These are phyloP conservation scores for Discostella stelligeroides DNA, from an alignment of 108 stramenopile genomes.

Conservation along the genomic window DNA sequence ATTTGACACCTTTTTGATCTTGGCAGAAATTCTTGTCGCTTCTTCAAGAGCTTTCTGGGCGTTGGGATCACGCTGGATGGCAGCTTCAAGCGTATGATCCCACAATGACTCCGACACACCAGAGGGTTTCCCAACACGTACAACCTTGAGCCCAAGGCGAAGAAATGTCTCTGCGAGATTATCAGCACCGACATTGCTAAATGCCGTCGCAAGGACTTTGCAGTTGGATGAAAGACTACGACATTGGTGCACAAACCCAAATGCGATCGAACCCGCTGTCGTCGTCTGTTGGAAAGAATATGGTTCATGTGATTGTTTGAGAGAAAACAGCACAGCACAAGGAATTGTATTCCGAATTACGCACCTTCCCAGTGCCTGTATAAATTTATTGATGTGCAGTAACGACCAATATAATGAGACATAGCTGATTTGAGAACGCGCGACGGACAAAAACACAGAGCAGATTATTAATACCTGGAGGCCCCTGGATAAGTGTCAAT, in stretches of 20 bases:
- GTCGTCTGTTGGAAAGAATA: conserved; percentile 63
- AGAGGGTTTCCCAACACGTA: conserved; percentile 86
- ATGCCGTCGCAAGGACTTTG: conserved; percentile 87
- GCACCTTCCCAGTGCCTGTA: conserved; percentile 7
- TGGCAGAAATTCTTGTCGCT: conserved; percentile 68
- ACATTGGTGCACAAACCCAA: conserved; percentile 88
- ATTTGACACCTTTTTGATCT: conserved; percentile 47
- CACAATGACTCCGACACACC: conserved; percentile 75
- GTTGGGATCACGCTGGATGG: conserved; percentile 70
- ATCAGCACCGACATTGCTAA: conserved; percentile 88
- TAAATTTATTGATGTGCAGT: background rate
- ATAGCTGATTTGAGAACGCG: no score
- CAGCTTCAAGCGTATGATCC: conserved; percentile 78
- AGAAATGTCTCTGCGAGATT: conserved; percentile 78
- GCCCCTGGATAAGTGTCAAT: conserved; percentile 84
- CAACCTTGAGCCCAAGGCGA: conserved; percentile 74
- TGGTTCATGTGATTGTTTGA: background rate
- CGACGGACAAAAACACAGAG: no score
- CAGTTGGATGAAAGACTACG: conserved; percentile 64
- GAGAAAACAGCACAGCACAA: no score
- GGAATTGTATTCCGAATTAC: no score
- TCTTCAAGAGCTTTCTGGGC: conserved; percentile 73
- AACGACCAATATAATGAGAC: no score
- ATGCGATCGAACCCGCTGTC: conserved; percentile 75
- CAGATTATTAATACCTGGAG: conserved; percentile 61